Evolutionary conservation across 306 rosid genomes (phyloP), one percentile per base, ranked within the genome.

Genomic region (Chamaecrista fasciculata): DNA sequence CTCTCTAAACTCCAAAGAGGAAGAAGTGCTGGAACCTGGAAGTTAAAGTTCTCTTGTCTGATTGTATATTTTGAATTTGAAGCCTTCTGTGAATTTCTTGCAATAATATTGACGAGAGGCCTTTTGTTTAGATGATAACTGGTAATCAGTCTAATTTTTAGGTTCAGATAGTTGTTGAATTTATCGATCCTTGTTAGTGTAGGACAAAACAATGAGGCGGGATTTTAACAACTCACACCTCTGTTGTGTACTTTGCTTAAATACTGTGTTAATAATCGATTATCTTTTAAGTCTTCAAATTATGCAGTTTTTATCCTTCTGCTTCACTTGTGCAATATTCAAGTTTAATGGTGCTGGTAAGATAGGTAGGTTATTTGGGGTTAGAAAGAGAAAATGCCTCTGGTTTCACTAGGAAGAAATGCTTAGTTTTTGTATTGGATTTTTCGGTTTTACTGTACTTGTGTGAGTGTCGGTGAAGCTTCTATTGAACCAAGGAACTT

Each of bases 11-110:
- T 31, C 18, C 8, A 5, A 26, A 49, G 12, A 8, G 28, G 23
- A 65, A 7, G 57, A 42, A 15, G n/a, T n/a, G n/a, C n/a, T n/a
- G n/a, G n/a, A n/a, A n/a, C n/a, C 2, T 50, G 20, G 47, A 48
- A 15, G 36, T 40, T n/a, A 21, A 21, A 62, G 51, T 62, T 21
- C 67, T 62, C 18, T 50, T 50, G 26, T 61, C 48, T 61, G 49
- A 61, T 21, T 36, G 66, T 19, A 37, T 20, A 5, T 11, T 18
- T 51, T 21, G 23, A 34, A 67, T 6, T 1, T 21, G 36, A 67
- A 7, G 15, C 50, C 16, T 37, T 23, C 73, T 23, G 19, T 36
- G 40, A 37, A 37, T 52, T 23, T 51, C 16, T 36, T 4, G 61
- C 39, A 4, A 36, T 36, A 23, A 0, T 68, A 33, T 24, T 68